Evolutionary conservation across 192 early-diverging fungal species (phyloP).

Genomic region (Entophlyctis helioformis): DNA sequence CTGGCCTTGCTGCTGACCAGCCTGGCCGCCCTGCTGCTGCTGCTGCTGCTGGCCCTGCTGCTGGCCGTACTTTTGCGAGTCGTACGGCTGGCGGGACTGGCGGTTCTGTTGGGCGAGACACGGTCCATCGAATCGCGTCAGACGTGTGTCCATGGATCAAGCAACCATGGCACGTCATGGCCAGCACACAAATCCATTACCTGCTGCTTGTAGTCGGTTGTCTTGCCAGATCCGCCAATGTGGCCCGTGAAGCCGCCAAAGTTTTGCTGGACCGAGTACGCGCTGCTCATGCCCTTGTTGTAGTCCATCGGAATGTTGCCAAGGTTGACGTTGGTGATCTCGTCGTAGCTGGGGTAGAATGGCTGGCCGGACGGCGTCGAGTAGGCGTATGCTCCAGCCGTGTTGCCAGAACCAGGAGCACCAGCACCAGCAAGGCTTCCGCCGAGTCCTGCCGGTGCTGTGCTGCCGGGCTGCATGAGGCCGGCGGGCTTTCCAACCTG

Average conservation of each 20-base stretch:
- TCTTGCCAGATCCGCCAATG: background rate
- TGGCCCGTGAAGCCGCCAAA: slow-evolving; percentile 6
- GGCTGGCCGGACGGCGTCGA: background rate
- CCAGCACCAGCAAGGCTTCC: background rate
- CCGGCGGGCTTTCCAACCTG: too few species aligned
- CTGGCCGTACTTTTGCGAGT: slow-evolving; percentile 5
- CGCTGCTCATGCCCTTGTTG: slow-evolving; percentile 3
- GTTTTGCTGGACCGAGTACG: slow-evolving; percentile 7
- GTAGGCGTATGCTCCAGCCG: background rate
- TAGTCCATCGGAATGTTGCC: slow-evolving; percentile 1
- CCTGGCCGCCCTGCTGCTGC: slow-evolving; percentile 1
- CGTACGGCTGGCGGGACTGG: slow-evolving; percentile 2
- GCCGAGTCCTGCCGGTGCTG: background rate
- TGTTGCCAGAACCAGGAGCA: background rate
- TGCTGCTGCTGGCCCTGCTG: background rate
- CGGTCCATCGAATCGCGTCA: background rate
- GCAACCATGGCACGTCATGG: background rate
- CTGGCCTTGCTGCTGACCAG: slow-evolving; percentile 8
- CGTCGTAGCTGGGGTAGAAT: slow-evolving; percentile 7
- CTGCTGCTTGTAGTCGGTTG: background rate
- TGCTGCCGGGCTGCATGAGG: background rate
- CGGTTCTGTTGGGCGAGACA: background rate
- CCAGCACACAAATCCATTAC: background rate
- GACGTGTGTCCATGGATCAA: background rate
- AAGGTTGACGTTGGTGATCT: slow-evolving; percentile 6